Evolutionary conservation across 371 early-diverging fungal species (phyloP), one percentile per base, ranked within the genome.

Genomic region (Rhizopus sp.): DNA sequence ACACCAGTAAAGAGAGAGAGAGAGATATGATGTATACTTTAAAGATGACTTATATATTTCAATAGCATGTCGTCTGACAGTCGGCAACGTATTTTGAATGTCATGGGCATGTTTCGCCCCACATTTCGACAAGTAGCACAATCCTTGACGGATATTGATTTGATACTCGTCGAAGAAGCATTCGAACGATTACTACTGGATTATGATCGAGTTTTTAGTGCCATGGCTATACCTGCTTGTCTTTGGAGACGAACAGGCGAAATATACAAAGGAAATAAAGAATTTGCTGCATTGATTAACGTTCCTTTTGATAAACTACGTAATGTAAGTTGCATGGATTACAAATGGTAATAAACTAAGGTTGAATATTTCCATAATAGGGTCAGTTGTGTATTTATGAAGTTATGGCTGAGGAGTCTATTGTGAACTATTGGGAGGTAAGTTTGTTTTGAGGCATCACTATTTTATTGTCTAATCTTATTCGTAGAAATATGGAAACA

Each of bases 191-290:
- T 94, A 52, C 71, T 95, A 35, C 77, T 95, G 47, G 61, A 48
- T 9, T 58, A 53, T 42, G 51, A 55, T 61, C 87, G 93, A 45
- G 90, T 93, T 34, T 95, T 97, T 68, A 89, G 89, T 49, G 81
- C 92, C 13, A 93, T 95, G 90, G 96, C 94, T n/a, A 87, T 94
- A 16, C 97, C 97, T 1, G 89, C 94, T 16, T 94, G 94, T 66
- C 69, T 96, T 38, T 96, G 96, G 97, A 83, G 97, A 12, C 78
- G 97, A 8, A 95, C 96, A 0, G 97, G 97, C 17, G 96, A 97
- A 70, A 95, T 97, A 29, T 95, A 91, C 78, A 94, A 93, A 63
- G 91, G 92, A 15, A 97, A 97, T 76, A 87, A 90, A 60, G 94
- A 93, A 71, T 97, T 97, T 83, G 95, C 95, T 1, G 77, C 86